phyloP scores from a whole-genome alignment of 179 eudicot genomes.

The Carnegiea gigantea region DNA sequence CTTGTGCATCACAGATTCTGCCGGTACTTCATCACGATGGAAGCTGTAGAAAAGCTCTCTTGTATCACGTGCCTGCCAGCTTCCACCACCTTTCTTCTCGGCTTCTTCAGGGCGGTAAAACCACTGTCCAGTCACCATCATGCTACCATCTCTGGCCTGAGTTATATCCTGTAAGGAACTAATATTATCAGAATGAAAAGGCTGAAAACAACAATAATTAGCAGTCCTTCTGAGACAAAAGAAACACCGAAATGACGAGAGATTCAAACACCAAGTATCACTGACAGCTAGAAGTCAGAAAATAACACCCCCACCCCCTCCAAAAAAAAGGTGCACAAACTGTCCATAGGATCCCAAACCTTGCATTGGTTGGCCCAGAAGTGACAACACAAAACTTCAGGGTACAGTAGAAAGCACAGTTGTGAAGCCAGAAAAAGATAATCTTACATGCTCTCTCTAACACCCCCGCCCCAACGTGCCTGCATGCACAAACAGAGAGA shows the following conservation, averaged over 20 bases:
- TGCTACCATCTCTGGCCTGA: constrained; percentile 52
- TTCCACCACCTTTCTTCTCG: constrained; percentile 80
- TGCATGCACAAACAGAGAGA: background rate
- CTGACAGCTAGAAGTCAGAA: background rate
- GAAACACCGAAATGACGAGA: background rate
- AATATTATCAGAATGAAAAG: background rate
- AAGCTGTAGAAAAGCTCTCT: constrained; percentile 95
- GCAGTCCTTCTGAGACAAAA: background rate
- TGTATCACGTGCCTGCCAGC: constrained; percentile 85
- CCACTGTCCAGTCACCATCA: constrained; percentile 96
- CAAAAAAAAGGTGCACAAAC: background rate
- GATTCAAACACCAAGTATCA: background rate
- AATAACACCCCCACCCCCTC: background rate
- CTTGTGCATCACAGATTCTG: constrained; percentile 98
- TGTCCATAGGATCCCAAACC: background rate
- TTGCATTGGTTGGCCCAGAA: background rate
- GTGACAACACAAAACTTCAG: background rate
- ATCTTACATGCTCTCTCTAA: no score
- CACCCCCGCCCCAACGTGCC: no score
- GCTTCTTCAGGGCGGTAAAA: constrained; percentile 99
- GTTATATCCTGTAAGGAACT: constrained; percentile 57
- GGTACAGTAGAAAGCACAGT: background rate
- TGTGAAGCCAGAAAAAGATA: background rate
- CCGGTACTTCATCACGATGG: constrained; percentile 96
- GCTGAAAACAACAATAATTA: background rate